phyloP scores from a whole-genome alignment of 176 grass and related monocot genomes.

The Aegilops speltoides region DNA sequence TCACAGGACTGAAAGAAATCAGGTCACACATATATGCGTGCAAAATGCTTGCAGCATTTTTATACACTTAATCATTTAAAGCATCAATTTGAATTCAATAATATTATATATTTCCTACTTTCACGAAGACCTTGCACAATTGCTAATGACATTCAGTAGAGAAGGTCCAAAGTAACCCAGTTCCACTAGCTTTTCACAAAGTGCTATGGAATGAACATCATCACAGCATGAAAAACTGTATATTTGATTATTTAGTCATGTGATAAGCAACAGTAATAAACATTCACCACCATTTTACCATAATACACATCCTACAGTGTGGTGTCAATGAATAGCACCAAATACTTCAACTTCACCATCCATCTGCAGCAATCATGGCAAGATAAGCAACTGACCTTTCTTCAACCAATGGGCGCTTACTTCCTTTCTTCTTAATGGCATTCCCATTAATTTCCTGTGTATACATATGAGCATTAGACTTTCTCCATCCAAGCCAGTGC shows the following conservation, averaged over 20 bases:
- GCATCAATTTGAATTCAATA: neutral
- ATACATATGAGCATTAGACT: slow-evolving; percentile 37
- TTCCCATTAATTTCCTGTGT: slow-evolving; percentile 69
- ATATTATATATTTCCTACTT: neutral
- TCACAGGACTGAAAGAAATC: neutral
- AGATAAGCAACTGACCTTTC: slow-evolving; percentile 65
- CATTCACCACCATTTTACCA: neutral
- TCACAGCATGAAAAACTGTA: neutral
- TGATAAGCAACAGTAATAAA: neutral
- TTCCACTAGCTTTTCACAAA: neutral
- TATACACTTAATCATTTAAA: neutral
- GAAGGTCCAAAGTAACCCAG: neutral
- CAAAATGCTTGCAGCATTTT: neutral
- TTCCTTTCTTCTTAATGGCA: slow-evolving; percentile 66
- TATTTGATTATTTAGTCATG: neutral
- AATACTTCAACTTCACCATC: neutral
- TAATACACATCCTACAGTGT: neutral
- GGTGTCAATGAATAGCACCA: neutral
- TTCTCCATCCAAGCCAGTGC: slow-evolving; percentile 7
- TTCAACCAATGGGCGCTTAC: slow-evolving; percentile 72
- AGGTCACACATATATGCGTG: neutral
- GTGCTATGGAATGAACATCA: neutral
- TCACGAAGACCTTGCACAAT: neutral
- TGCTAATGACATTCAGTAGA: neutral
- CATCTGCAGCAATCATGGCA: neutral